Evolutionary conservation across 2,329 filamentous ascomycete species (phyloP), one percentile per base, ranked within the genome.

Genomic region (Trichoderma lentiforme): DNA sequence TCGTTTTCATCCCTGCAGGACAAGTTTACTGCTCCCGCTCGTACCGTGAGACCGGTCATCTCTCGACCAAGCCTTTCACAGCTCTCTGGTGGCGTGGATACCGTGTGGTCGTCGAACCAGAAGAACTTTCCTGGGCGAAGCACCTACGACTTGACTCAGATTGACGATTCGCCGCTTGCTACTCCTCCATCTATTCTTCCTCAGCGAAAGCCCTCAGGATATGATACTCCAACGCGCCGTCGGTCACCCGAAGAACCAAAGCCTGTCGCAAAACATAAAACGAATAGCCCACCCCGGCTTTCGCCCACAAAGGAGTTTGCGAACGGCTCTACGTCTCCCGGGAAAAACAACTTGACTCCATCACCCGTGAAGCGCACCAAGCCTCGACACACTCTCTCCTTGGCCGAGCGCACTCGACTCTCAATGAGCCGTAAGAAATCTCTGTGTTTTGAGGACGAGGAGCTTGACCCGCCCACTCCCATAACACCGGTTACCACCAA

Each of bases 321-420:
- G 9, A 86, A 90, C 71, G 82, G 90, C 90, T 56, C 78, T 90
- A 5, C 84, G 85, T 14, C 87, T 12, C 47, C 86, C 0, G 86
- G 90, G 78, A 81, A 85, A 28, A 84, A 84, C 34, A 36, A 15
- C 60, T 83, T 84, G 0, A 89, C 89, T 2, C 88, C 88, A 0
- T 90, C 89, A 0, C 89, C 89, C 0, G 78, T 82, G 57, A 90
- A 89, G 75, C 79, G 78, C 15, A 47, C 75, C 2, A 86, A 83
- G 71, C 81, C 83, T 0, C 84, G 88, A 0, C 88, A 89, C 65
- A 86, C 85, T 0, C 81, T 91, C 9, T 90, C 91, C 0, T 86
- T 96, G 0, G 87, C 91, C 4, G 94, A 97, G 78, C 91, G 94
- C 62, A 97, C 95, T 0, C 89, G 92, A 21, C 86, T 94, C 69